A percentile compares a stretch with the other conserved stretches of the same genome.
Evolutionary conservation across 805 yeast species (phyloP).

Genomic region (Blastobotrys attinorum): DNA sequence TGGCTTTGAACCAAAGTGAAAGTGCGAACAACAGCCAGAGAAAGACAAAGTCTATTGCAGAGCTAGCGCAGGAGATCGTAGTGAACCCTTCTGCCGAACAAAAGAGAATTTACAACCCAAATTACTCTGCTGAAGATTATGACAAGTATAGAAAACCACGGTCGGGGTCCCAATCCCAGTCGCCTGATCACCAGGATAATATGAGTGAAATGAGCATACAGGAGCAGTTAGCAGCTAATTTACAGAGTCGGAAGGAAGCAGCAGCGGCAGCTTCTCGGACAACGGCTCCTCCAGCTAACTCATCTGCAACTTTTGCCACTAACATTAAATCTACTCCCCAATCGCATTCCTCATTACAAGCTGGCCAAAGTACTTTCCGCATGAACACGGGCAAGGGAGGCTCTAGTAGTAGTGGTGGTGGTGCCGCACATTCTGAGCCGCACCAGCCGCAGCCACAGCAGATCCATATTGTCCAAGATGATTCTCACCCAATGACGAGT

Average conservation of each 20-base stretch:
- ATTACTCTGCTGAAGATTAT: not conserved
- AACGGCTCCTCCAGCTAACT: not conserved
- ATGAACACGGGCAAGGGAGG: conserved; percentile 2
- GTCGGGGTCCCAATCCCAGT: too few species aligned
- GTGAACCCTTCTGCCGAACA: conserved; percentile 11
- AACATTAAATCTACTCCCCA: not conserved
- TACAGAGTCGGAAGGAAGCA: conserved; percentile 6
- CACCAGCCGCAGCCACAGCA: not conserved
- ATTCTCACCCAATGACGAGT: conserved; percentile 1
- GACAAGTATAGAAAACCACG: not conserved
- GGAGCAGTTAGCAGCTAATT: conserved; percentile 16
- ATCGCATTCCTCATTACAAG: conserved; percentile 22
- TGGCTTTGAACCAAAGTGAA: not conserved
- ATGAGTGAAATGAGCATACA: conserved; percentile 10
- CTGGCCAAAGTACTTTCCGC: conserved; percentile 17
- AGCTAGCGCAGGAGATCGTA: conserved; percentile 27
- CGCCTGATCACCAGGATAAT: conserved; percentile 1
- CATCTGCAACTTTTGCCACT: not conserved
- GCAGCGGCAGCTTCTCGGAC: not conserved
- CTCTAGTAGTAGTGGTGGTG: conserved; percentile 5
- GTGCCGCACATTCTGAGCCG: conserved; percentile 15
- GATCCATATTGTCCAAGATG: too few species aligned
- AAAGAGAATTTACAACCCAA: not conserved
- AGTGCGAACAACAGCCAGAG: not conserved
- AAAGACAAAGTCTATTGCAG: conserved; percentile 24